phyloP scores from a whole-genome alignment of 495 filamentous ascomycete species.

The Hypoxylon subgilvum region DNA sequence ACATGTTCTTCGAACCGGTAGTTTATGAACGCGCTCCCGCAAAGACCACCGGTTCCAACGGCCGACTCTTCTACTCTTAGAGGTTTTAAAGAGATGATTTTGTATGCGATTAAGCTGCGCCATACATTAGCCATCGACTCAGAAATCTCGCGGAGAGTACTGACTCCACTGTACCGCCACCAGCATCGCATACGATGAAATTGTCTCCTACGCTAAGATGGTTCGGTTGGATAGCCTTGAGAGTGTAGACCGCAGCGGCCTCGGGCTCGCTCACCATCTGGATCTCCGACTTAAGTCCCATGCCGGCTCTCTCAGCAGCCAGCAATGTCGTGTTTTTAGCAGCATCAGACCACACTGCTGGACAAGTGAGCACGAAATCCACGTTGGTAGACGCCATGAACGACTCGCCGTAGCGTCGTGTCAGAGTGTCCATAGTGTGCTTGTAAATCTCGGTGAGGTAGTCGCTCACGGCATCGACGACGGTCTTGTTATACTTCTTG shows the following conservation, averaged over 20 bases:
- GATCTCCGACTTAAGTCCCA: slow-evolving; percentile 65
- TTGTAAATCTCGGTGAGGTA: slow-evolving; percentile 72
- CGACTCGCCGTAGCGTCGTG: slow-evolving; percentile 65
- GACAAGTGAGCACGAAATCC: slow-evolving; percentile 75
- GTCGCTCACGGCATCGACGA: slow-evolving; percentile 67
- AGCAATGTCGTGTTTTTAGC: slow-evolving; percentile 71
- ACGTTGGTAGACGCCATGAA: slow-evolving; percentile 67
- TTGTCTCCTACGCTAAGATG: slow-evolving; percentile 68
- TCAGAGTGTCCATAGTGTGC: slow-evolving; percentile 76
- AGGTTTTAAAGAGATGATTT: slow-evolving; percentile 64
- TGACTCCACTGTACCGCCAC: slow-evolving; percentile 74
- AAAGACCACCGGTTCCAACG: slow-evolving; percentile 68
- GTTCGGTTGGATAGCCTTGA: slow-evolving; percentile 71
- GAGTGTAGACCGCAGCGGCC: slow-evolving; percentile 74
- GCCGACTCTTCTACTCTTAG: slow-evolving; percentile 68
- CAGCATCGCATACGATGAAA: slow-evolving; percentile 77
- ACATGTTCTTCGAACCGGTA: slow-evolving; percentile 72
- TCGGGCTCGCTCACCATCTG: slow-evolving; percentile 77
- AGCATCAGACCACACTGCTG: slow-evolving; percentile 79
- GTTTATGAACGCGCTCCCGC: slow-evolving; percentile 74
- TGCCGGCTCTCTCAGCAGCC: slow-evolving; percentile 71
- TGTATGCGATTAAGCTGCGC: slow-evolving; percentile 69
- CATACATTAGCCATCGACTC: slow-evolving; percentile 33
- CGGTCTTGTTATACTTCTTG: slow-evolving; percentile 66
- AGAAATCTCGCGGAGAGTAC: slow-evolving; percentile 29